Evolutionary conservation across 768 basidiomycete species (phyloP), one percentile per base, ranked within the genome.

Genomic region (Collybiopsis luxurians): DNA sequence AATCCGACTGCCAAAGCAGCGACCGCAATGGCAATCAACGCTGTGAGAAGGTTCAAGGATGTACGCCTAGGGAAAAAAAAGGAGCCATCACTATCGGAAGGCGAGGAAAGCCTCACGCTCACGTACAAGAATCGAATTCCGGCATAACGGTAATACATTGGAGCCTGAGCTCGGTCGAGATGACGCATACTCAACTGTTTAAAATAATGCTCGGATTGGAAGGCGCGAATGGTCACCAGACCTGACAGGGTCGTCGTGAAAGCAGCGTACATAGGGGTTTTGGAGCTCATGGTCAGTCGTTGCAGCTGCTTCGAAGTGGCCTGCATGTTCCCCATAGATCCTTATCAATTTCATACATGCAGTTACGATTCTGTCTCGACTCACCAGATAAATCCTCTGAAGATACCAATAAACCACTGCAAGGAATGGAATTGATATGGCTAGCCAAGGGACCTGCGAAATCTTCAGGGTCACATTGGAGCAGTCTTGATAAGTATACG

Each of bases 371-470:
- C 17, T 28, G n/a, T 15, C 15, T 17, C 9, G 15, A 24, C 56
- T 10, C 47, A 42, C 56, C 34, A 57, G 39, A 23, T 57, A 57
- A 10, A 57, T 21, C 23, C 47, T n/a, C 24, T 50, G 56, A 15
- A 57, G 31, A 24, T 28, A 21, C 43, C 44, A 57, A 38, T 57
- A 57, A 26, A 31, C n/a, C 7, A 21, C 56, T 19, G 12, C 56
- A 7, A 57, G 12, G 47, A 57, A 57, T 10, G 56, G 56, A 42
- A 57, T 42, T 15, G 56, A 50, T n/a, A 57, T 50, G 15, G 56
- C 47, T 38, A 57, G 27, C 56, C 56, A 57, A 26, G 56, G 56
- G 19, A 57, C 56, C 56, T 57, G 47, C 30, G n/a, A n/a, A n/a
- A n/a, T n/a, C n/a, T n/a, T n/a, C n/a, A n/a, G n/a, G n/a, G n/a